phyloP scores from a whole-genome alignment of 2,329 filamentous ascomycete genomes.

The Fusarium chuoi region DNA sequence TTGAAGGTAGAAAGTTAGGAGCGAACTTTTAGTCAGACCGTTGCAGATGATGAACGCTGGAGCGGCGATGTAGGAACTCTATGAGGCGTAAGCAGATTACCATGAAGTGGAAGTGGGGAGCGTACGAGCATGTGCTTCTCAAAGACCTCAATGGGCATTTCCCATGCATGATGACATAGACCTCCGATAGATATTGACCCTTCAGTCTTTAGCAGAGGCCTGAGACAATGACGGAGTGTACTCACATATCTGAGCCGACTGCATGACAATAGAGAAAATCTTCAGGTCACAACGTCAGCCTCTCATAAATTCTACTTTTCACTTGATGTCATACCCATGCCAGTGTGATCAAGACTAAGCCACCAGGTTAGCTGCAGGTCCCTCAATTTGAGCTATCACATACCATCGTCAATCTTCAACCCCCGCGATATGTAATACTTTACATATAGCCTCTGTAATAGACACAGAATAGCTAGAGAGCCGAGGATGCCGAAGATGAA shows the following conservation, averaged over 20 bases:
- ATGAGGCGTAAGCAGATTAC: accelerated
- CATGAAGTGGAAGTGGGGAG: accelerated
- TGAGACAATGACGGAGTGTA: accelerated
- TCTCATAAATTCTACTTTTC: accelerated
- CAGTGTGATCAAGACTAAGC: constrained; percentile 8
- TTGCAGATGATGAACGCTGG: constrained; percentile 48
- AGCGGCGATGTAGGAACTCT: constrained; percentile 43
- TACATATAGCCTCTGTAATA: constrained; percentile 46
- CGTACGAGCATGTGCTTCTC: constrained; percentile 36
- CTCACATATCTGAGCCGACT: constrained; percentile 40
- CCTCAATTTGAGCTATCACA: background rate
- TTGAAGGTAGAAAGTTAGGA: constrained; percentile 50
- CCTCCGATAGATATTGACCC: constrained; percentile 43
- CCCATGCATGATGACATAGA: constrained; percentile 43
- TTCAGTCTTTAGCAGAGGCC: background rate
- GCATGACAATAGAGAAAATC: constrained; percentile 39
- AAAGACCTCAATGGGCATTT: constrained; percentile 38
- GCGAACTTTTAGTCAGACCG: constrained; percentile 49
- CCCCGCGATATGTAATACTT: constrained; percentile 34
- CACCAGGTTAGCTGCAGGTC: background rate
- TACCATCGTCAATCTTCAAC: constrained; percentile 34
- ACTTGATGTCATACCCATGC: constrained; percentile 20
- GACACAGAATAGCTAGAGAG: constrained; percentile 20
- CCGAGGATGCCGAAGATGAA: constrained; percentile 40
- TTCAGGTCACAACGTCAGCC: background rate